phyloP scores from a whole-genome alignment of 176 grass and related monocot genomes.

The Leersia perrieri region DNA sequence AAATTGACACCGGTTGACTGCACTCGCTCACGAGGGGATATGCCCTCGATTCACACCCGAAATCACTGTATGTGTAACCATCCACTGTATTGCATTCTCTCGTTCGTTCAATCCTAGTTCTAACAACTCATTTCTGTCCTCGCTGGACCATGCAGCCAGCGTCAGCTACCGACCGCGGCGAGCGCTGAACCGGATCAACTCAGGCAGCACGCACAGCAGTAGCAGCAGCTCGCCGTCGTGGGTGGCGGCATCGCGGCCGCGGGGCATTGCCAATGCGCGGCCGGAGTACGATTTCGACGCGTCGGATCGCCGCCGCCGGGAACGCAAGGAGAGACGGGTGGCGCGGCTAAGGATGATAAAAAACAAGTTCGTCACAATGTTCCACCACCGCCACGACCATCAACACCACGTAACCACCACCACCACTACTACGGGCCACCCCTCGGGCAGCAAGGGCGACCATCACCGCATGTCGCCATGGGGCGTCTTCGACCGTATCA shows the following conservation, averaged over 20 bases:
- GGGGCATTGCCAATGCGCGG: no score
- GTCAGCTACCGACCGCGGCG: background rate
- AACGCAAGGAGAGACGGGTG: slow-evolving; percentile 19
- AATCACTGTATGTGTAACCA: no score
- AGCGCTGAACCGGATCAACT: background rate
- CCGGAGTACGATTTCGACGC: background rate
- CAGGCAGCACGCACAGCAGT: slow-evolving; percentile 13
- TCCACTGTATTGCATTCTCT: no score
- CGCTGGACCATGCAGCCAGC: background rate
- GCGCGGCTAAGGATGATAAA: slow-evolving; percentile 43
- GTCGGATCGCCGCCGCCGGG: background rate
- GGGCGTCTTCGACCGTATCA: slow-evolving; percentile 21
- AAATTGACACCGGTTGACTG: no score
- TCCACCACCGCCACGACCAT: slow-evolving; percentile 66
- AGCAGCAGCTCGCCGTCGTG: no score
- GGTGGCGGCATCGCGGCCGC: no score
- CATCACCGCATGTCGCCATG: slow-evolving; percentile 32
- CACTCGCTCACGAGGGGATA: no score
- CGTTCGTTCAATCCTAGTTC: no score
- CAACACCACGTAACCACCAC: no score
- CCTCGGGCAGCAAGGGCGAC: background rate
- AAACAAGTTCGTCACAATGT: slow-evolving; percentile 48
- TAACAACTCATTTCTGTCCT: no score
- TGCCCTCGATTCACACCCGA: no score
- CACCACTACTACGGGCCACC: slow-evolving; percentile 37